phyloP scores from a whole-genome alignment of 2,329 filamentous ascomycete genomes.

The Fusarium poae region DNA sequence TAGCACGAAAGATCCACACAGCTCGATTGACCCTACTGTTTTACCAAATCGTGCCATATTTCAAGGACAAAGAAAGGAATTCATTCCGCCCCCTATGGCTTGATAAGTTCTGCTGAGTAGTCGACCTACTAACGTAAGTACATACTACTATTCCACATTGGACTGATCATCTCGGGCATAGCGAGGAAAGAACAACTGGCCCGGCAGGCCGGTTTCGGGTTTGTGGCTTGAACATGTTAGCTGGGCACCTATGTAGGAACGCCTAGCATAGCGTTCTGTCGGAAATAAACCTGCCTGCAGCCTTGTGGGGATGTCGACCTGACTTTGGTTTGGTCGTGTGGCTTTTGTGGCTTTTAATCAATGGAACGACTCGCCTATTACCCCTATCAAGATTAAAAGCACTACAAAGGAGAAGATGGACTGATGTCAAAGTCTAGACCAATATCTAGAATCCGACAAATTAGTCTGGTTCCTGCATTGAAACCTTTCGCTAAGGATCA shows the following conservation, averaged over 20 bases:
- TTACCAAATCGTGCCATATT: neutral
- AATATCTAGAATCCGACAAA: neutral
- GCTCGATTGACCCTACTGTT: neutral
- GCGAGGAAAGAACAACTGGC: neutral
- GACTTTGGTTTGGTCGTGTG: neutral
- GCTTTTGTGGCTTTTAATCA: neutral
- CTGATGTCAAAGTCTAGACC: neutral
- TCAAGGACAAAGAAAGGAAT: neutral
- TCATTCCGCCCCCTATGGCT: neutral
- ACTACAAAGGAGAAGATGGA: neutral
- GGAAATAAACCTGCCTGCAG: neutral
- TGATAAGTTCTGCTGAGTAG: neutral
- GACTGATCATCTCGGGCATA: neutral
- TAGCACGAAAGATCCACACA: no score
- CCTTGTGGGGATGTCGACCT: neutral
- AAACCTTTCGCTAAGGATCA: neutral
- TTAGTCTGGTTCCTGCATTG: neutral
- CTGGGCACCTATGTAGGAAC: neutral
- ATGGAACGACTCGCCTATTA: neutral
- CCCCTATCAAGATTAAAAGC: neutral
- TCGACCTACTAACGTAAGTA: neutral
- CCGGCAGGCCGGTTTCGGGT: neutral
- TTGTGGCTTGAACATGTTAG: neutral
- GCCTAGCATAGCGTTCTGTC: neutral
- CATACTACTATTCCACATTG: neutral